Evolutionary conservation across 805 yeast species (phyloP), one percentile per base, ranked within the genome.

Genomic region (Metschnikowia amazonensis): DNA sequence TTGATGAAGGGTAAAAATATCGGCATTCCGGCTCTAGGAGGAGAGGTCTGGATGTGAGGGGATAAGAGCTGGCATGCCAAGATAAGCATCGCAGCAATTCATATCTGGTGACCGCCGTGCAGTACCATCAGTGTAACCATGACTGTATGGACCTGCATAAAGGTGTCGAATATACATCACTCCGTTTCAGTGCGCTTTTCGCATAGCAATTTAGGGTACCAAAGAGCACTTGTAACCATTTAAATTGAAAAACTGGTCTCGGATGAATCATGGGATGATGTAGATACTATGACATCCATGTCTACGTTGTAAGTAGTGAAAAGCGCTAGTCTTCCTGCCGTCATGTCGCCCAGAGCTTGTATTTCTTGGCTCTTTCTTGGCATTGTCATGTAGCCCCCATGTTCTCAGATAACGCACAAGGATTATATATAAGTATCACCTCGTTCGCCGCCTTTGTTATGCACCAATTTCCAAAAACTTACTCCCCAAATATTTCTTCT

Each of bases 361-460:
- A 37, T 28, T 37, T 37, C 27, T 37, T 27, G 41, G 41, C 41
- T 28, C n/a, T 27, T 37, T 37, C 41, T 37, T 37, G 41, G 41
- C 41, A 37, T 37, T 36, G 24, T 18, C 9, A 27, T 14, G 25
- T 13, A 4, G n/a, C n/a, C 41, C 40, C 23, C 40, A 13, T 25
- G 16, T 25, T 37, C 25, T 18, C 11, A 27, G 41, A 37, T 27
- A 27, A 28, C 29, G 38, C 20, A 35, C 16, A 14, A 18, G 13
- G 17, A 17, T 21, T 11, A 6, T 28, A 37, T 37, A 37, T 37
- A 37, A 37, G n/a, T 20, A 20, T 13, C 18, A 7, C 10, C 6
- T n/a, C 13, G 3, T 30, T 13, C 35, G 17, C 29, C 28, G 13
- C 9, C 5, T 39, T n/a, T 27, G 17, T 27, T 36, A 16, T 27